Base-by-base conservation (phyloP, 2,329 filamentous ascomycete species). In the Stylonectria norvegica region DNA sequence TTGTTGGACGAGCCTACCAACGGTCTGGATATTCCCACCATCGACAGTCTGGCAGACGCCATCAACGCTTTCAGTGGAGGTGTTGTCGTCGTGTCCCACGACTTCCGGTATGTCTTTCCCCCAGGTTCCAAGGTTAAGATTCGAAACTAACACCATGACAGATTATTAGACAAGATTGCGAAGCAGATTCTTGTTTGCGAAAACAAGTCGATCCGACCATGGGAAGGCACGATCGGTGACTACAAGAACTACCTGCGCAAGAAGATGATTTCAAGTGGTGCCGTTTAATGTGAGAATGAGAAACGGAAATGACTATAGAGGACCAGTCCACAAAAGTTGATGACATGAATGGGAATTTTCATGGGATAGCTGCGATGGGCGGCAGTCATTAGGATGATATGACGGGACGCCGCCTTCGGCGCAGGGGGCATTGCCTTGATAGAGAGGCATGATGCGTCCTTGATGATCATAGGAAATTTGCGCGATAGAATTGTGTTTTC, bases 101-200 rank as follows among this genome's bases (percentile, higher is more conserved):
- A 98, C 69, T 98, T 98, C 81, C 85, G 89, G 89, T 94, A 81
- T 65, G 83, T 60, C 40, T 7, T 22, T 39, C 23, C 34, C 37
- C 19, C 14, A 8, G 27, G 16, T 37, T 17, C 23, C 11, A 4
- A 7, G 17, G n/a, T 31, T 10, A 15, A 11, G 4, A 18, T 6
- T 12, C 10, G 19, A 18, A 2, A 27, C 50, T 62, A 50, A 58
- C 36, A 11, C 16, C 5, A 10, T 4, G 25, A 41, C 42, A 94
- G 91, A 76, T 76, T 98, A 61, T 83, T 98, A 53, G 93, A 98
- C 81, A 96, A 95, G 78, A 97, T 98, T 67, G 93, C 93, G 58
- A 98, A 98, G 79, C 89, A 98, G 69, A 98, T 98, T 69, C 83
- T 98, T 72, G 93, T 98, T 41, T 98, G 94, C 71, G 93, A 98